Conservation (phyloP, 805 yeast species). For the Tetrapisispora fleetii region DNA sequence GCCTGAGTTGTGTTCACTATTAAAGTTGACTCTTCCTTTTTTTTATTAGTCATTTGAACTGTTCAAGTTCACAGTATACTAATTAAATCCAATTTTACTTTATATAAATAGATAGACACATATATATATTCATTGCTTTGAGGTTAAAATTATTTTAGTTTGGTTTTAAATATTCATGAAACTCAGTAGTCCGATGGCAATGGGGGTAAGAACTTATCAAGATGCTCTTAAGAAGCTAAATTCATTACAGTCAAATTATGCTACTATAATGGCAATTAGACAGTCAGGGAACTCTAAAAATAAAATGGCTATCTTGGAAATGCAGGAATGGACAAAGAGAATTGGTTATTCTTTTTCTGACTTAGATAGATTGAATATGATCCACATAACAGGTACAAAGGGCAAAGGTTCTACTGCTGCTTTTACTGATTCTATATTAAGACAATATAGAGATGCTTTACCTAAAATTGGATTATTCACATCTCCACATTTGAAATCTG, state of each 20-base stretch:
- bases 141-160: background rate
- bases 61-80: no score
- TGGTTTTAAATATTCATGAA: background rate
- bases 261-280: slow-evolving; percentile 75
- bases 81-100: no score
- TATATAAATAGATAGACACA: no score
- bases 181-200: slow-evolving; percentile 6
- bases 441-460: slow-evolving; percentile 41
- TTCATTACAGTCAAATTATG: slow-evolving; percentile 82
- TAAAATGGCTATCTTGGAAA: slow-evolving; percentile 70
- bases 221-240: slow-evolving; percentile 85
- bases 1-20: no score
- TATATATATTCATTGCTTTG: no score
- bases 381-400: slow-evolving; percentile 95
- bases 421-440: slow-evolving; percentile 70
- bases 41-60: no score
- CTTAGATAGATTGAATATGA: slow-evolving; percentile 62
- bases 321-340: slow-evolving; percentile 69
- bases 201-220: slow-evolving; percentile 26
- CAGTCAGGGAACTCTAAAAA: slow-evolving; percentile 57
- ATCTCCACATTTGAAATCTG: slow-evolving; percentile 90
- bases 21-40: no score
- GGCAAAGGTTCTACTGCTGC: slow-evolving; percentile 99
- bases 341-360: slow-evolving; percentile 59
- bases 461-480: slow-evolving; percentile 83